Conservation (phyloP, 2,329 filamentous ascomycete genomes). For the Xylariaceae sp. region DNA sequence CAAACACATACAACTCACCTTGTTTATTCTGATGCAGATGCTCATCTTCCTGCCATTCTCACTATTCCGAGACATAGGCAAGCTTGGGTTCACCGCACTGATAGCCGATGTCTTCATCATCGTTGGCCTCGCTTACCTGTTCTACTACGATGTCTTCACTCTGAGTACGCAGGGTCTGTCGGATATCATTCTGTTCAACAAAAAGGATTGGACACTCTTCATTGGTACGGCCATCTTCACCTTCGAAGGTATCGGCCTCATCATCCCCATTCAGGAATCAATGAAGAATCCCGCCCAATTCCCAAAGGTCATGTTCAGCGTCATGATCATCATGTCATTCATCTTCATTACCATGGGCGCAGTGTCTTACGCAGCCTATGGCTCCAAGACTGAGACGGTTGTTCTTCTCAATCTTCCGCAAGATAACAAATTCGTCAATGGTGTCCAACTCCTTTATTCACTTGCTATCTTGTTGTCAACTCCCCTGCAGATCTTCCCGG, state of each 20-base stretch:
- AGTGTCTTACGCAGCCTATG: conserved; percentile 92
- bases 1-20: conserved; percentile 78
- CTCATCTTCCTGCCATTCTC: conserved; percentile 92
- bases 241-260: conserved; percentile 94
- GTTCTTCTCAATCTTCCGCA: conserved; percentile 95
- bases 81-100: conserved; percentile 90
- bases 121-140: conserved; percentile 84
- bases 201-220: conserved; percentile 90
- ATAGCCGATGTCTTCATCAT: conserved; percentile 93
- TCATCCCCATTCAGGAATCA: conserved; percentile 96
- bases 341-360: conserved; percentile 90
- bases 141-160: conserved; percentile 90
- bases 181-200: conserved; percentile 88
- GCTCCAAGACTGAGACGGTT: conserved; percentile 91
- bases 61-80: conserved; percentile 91
- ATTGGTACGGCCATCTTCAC: conserved; percentile 99
- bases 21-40: conserved; percentile 91
- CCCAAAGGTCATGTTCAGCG: conserved; percentile 75
- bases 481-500: conserved; percentile 93
- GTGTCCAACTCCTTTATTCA: conserved; percentile 95
- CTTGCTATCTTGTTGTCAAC: conserved; percentile 94
- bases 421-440: conserved; percentile 91
- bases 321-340: conserved; percentile 93
- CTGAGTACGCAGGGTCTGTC: conserved; percentile 69
- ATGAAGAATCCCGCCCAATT: conserved; percentile 92